phyloP scores from a whole-genome alignment of 371 early-diverging fungal genomes.

The Mortierella sp. region DNA sequence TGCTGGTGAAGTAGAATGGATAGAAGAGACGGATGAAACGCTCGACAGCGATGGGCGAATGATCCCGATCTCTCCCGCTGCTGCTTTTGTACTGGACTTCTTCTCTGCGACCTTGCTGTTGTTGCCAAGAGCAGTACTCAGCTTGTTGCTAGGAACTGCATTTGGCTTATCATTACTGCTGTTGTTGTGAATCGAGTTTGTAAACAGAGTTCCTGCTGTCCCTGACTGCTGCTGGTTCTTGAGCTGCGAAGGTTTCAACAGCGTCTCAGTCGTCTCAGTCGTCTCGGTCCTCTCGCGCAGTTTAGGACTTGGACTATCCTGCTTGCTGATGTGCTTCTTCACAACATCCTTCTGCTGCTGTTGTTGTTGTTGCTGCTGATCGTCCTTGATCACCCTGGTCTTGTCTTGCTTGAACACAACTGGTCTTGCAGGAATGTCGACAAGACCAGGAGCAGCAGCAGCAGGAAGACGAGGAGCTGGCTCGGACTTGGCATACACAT shows the following conservation, averaged over 20 bases:
- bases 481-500: background rate
- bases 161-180: background rate
- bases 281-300: background rate
- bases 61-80: background rate
- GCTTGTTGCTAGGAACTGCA: background rate
- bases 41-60: slow-evolving; percentile 17
- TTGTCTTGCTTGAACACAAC: background rate
- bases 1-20: background rate
- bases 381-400: slow-evolving; percentile 5
- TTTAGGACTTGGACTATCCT: background rate
- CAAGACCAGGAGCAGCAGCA: background rate
- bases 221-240: slow-evolving; percentile 31
- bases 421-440: background rate
- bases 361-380: background rate
- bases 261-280: slow-evolving; percentile 11
- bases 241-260: slow-evolving; percentile 38
- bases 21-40: slow-evolving; percentile 6
- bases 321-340: background rate
- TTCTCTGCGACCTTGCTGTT: background rate
- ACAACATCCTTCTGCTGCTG: background rate
- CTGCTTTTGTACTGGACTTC: background rate
- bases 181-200: background rate
- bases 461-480: background rate
- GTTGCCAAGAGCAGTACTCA: background rate
- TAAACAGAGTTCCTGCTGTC: background rate